phyloP scores from a whole-genome alignment of 352 stramenopile genomes.

The Globisporangium paroecandrum region DNA sequence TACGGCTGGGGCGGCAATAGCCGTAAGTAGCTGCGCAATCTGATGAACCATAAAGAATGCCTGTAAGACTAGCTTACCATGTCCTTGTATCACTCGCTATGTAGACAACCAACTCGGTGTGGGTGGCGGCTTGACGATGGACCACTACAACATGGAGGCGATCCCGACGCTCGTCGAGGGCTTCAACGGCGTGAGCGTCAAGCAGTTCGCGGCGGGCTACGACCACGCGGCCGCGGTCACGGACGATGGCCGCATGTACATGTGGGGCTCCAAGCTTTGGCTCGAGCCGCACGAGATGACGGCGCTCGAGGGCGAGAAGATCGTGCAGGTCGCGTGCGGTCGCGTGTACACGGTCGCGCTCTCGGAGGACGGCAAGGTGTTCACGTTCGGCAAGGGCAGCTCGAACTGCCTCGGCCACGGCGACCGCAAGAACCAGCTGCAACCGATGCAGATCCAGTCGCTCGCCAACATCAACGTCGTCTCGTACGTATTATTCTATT shows the following conservation, averaged over 20 bases:
- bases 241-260: conserved; percentile 71
- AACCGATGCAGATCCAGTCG: conserved; percentile 75
- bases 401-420: conserved; percentile 87
- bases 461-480: conserved; percentile 59
- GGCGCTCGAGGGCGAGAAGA: conserved; percentile 60
- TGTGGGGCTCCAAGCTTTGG: conserved; percentile 89
- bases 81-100: not conserved
- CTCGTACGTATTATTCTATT: conserved; percentile 35
- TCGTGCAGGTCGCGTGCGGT: conserved; percentile 82
- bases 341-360: conserved; percentile 82
- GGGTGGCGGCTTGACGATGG: conserved; percentile 86
- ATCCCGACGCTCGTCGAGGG: conserved; percentile 85
- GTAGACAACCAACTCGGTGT: conserved; percentile 88
- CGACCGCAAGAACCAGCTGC: conserved; percentile 85
- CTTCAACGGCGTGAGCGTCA: conserved; percentile 61
- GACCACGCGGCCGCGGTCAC: conserved; percentile 89
- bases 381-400: conserved; percentile 86
- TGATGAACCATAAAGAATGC: not conserved
- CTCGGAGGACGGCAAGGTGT: conserved; percentile 70
- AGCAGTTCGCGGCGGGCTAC: conserved; percentile 91
- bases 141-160: conserved; percentile 93
- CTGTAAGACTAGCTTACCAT: too few relatives aligned
- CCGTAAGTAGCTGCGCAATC: conserved; percentile 39
- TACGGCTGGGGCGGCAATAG: conserved; percentile 93
- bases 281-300: conserved; percentile 91